These are phyloP conservation scores for Fistulifera solaris DNA, from an alignment of 108 stramenopile species.

Conservation along the genomic window DNA sequence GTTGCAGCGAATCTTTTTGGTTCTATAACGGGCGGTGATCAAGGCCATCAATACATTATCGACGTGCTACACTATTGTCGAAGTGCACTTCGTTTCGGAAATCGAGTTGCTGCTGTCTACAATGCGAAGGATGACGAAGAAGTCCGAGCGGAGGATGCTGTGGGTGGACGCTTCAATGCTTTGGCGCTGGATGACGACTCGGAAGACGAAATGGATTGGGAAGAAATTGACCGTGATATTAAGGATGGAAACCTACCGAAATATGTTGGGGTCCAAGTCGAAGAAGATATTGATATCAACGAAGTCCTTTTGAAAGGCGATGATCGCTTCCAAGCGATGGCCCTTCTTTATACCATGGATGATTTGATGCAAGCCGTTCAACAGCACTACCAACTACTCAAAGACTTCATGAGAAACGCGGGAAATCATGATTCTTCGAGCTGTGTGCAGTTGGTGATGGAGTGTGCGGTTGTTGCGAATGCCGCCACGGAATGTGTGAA, in stretches of 20 bases:
- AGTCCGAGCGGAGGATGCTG: not conserved
- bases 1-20: not conserved
- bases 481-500: constrained; percentile 2
- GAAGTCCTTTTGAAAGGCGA: constrained; percentile 2
- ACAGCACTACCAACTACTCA: not conserved
- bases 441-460: constrained; percentile 6
- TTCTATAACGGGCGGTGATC: not conserved
- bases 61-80: not conserved
- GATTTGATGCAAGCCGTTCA: constrained; percentile 7
- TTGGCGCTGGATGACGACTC: not conserved
- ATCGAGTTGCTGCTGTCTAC: not conserved
- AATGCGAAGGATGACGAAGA: constrained; percentile 1
- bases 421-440: not conserved
- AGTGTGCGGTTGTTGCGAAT: constrained; percentile 1
- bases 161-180: not conserved
- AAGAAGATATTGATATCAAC: not conserved
- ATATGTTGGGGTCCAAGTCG: not conserved
- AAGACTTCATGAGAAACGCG: not conserved
- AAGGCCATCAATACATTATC: not conserved
- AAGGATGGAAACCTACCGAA: not conserved
- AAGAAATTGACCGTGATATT: too few relatives aligned
- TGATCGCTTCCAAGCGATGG: constrained; percentile 7
- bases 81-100: not conserved
- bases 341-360: constrained; percentile 8
- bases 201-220: not conserved